A percentile compares a stretch with the other conserved stretches of the same genome.
Conservation (phyloP, 2,329 filamentous ascomycete genomes). For the Plectosphaerella sp. region DNA sequence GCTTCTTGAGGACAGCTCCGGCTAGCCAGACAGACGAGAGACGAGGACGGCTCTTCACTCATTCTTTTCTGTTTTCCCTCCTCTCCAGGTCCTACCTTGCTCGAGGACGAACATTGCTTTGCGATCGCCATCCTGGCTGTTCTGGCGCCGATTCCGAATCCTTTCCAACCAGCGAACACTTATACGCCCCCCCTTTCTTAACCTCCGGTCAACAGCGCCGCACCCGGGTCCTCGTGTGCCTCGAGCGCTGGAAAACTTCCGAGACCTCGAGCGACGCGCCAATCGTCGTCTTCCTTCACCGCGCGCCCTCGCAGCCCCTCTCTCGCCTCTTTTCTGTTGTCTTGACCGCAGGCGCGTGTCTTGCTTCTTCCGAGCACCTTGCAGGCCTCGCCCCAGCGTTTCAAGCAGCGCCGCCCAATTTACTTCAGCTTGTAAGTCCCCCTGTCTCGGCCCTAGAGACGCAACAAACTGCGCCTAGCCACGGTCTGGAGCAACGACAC, state of each 20-base stretch:
- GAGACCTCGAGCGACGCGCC: neutral
- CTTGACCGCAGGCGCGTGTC: neutral
- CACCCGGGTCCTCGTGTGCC: neutral
- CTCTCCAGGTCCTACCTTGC: too few species aligned
- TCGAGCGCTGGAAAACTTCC: neutral
- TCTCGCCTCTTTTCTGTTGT: neutral
- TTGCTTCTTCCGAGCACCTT: neutral
- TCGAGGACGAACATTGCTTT: neutral
- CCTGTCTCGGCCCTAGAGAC: neutral
- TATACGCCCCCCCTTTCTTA: too few species aligned
- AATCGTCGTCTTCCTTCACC: neutral
- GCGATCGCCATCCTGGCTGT: too few species aligned
- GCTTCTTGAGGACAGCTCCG: neutral
- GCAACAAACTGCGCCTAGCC: neutral
- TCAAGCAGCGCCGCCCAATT: slow-evolving; percentile 4
- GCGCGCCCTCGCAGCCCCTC: neutral
- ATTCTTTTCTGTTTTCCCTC: neutral
- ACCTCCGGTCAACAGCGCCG: neutral
- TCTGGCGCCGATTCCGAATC: too few species aligned
- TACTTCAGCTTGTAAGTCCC: slow-evolving; percentile 6
- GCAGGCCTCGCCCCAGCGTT: slow-evolving; percentile 1
- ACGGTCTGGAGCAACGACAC: too few species aligned
- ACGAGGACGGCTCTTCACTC: neutral
- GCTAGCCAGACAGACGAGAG: neutral
- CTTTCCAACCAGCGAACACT: too few species aligned